Evolutionary conservation across 495 filamentous ascomycete species (phyloP).

Genomic region (Friedmanniomyces simplex): DNA sequence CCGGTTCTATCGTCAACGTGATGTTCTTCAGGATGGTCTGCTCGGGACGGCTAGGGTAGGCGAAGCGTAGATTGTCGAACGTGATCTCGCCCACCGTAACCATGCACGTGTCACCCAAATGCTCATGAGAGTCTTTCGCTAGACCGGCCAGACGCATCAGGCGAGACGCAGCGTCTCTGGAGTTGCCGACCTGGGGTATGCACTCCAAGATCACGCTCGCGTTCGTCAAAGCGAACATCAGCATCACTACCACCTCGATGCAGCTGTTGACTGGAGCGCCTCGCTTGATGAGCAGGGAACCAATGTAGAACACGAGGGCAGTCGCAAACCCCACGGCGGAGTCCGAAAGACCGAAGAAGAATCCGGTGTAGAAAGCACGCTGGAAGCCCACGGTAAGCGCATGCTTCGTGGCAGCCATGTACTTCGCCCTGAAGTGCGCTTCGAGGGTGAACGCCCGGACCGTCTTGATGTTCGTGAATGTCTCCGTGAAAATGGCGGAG

Average conservation of each 20-base stretch:
- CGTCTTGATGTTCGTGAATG: constrained; percentile 70
- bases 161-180: constrained; percentile 59
- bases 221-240: constrained; percentile 71
- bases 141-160: constrained; percentile 64
- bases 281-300: constrained; percentile 48
- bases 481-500: constrained; percentile 59
- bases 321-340: constrained; percentile 58
- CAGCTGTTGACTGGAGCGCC: constrained; percentile 45
- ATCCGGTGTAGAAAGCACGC: constrained; percentile 52
- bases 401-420: constrained; percentile 38
- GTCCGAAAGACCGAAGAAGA: constrained; percentile 68
- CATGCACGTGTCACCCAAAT: constrained; percentile 37
- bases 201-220: constrained; percentile 56
- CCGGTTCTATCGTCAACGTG: constrained; percentile 47
- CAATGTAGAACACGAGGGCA: constrained; percentile 81
- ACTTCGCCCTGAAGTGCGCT: constrained; percentile 58
- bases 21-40: constrained; percentile 47
- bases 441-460: constrained; percentile 73
- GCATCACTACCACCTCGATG: constrained; percentile 65
- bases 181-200: constrained; percentile 69
- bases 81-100: constrained; percentile 48
- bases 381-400: constrained; percentile 48
- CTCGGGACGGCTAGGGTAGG: constrained; percentile 51
- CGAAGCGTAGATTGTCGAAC: constrained; percentile 51
- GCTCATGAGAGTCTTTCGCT: constrained; percentile 54